Evolutionary conservation across 495 filamentous ascomycete species (phyloP), one percentile per base, ranked within the genome.

Genomic region (Elasticomyces elasticus): DNA sequence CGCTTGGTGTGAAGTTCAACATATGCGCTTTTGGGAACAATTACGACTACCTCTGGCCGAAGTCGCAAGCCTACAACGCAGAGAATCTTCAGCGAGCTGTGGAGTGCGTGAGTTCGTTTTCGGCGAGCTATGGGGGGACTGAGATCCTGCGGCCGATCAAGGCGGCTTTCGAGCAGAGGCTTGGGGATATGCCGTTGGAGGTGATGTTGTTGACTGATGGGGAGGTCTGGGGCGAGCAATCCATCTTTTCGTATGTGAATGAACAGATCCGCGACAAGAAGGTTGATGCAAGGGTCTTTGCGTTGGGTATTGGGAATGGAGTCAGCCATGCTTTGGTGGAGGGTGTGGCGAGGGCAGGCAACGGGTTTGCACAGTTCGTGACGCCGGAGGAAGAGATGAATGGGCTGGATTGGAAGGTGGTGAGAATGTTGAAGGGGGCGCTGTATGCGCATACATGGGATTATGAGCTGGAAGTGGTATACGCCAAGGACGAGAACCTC

Each of bases 131-230:
- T 63, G 83, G 84, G n/a, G 83, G 84, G n/a, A 87, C 84, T 0
- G 74, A 87, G 38, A 84, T 86, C 63, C 66, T 73, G 46, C 7
- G 30, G 0, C 79, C 85, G 0, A 55, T 87, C 17, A 64, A 72
- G 38, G 73, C 69, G 0, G 68, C 76, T 0, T 72, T 86, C 44
- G 58, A 76, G 42, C 69, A 67, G 22, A 73, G 77, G 27, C 73
- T 71, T 59, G 62, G 58, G 13, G 72, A 79, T 55, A 71, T 79
- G 50, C 66, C 76, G 12, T 68, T 82, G n/a, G 80, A 85, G 49
- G 72, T 85, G 1, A 76, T 89, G 50, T 56, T 88, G 22, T 65
- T 86, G 28, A 87, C 85, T 0, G 85, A 87, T 62, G 85, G 85
- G n/a, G 70, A 85, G 60, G 79, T 85, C 23, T 85, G 76, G 74